Evolutionary conservation across 1,284 basidiomycete species (phyloP).

Genomic region (Tranzscheliella williamsii): DNA sequence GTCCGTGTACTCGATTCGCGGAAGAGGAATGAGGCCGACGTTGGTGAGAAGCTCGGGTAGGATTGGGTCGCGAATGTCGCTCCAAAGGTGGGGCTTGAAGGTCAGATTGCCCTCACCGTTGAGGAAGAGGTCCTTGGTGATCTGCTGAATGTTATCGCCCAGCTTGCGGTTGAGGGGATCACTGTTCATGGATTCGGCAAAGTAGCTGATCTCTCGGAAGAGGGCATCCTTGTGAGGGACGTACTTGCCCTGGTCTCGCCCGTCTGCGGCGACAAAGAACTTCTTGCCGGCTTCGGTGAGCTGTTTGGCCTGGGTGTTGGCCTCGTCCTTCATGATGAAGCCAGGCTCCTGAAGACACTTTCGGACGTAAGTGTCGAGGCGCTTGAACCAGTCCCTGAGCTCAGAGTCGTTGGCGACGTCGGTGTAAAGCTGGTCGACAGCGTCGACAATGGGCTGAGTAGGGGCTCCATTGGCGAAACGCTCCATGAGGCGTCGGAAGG

Average conservation of each 20-base stretch:
- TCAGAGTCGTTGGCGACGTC: conserved; percentile 77
- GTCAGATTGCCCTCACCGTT: conserved; percentile 65
- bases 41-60: conserved; percentile 75
- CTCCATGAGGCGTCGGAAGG: conserved; percentile 71
- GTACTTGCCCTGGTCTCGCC: conserved; percentile 71
- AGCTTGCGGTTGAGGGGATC: conserved; percentile 82
- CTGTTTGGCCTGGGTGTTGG: conserved; percentile 64
- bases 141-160: conserved; percentile 77
- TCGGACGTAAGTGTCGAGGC: conserved; percentile 66
- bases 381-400: conserved; percentile 75
- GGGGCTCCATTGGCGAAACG: conserved; percentile 78
- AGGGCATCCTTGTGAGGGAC: conserved; percentile 78
- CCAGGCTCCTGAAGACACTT: conserved; percentile 81
- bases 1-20: conserved; percentile 57
- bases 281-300: conserved; percentile 50
- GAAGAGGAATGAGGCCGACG: conserved; percentile 79
- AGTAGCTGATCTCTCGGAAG: conserved; percentile 72
- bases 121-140: conserved; percentile 80
- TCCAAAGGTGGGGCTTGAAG: conserved; percentile 85
- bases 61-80: conserved; percentile 78
- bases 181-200: conserved; percentile 80
- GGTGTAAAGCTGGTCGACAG: conserved; percentile 74
- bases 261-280: conserved; percentile 59
- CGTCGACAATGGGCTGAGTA: conserved; percentile 72
- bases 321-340: conserved; percentile 80